Evolutionary conservation across 2,329 filamentous ascomycete species (phyloP).

Genomic region (Colletotrichum tamarilloi): DNA sequence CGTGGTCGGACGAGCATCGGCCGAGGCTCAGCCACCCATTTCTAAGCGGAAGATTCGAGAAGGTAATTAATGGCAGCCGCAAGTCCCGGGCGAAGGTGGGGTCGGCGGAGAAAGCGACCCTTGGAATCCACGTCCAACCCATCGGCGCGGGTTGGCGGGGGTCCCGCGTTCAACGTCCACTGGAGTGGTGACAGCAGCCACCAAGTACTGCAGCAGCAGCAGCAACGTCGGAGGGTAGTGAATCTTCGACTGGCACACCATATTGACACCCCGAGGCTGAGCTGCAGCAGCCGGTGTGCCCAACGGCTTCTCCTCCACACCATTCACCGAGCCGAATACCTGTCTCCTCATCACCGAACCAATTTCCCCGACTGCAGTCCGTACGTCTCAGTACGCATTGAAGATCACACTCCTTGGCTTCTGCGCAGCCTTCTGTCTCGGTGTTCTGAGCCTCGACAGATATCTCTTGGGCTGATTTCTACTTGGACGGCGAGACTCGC

Average conservation of each 20-base stretch:
- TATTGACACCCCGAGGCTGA: slow-evolving; percentile 6
- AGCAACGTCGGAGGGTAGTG: not conserved
- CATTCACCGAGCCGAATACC: not conserved
- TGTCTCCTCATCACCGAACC: not conserved
- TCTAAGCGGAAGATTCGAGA: slow-evolving; percentile 37
- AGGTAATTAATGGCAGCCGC: slow-evolving; percentile 17
- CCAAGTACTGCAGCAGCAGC: not conserved
- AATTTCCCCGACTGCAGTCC: not conserved
- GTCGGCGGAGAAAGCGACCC: slow-evolving; percentile 13
- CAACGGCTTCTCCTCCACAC: not conserved
- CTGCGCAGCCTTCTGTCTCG: not conserved
- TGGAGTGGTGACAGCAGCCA: not conserved
- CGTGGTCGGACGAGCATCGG: not conserved
- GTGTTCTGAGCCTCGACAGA: not conserved
- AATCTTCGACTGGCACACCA: not conserved
- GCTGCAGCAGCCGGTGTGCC: slow-evolving; percentile 11
- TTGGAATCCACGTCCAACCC: slow-evolving; percentile 21
- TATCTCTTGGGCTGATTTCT: not conserved
- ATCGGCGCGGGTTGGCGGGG: slow-evolving; percentile 20
- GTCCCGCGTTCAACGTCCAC: slow-evolving; percentile 3
- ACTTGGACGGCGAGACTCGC: not conserved
- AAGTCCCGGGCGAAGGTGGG: slow-evolving; percentile 25
- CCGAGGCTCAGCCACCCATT: slow-evolving; percentile 25
- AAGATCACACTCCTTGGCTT: not conserved
- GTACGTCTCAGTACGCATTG: not conserved